These are phyloP conservation scores for Schoenoplectus tabernaemontani DNA, from an alignment of 202 grass and related monocot genomes.

Conservation along the genomic window DNA sequence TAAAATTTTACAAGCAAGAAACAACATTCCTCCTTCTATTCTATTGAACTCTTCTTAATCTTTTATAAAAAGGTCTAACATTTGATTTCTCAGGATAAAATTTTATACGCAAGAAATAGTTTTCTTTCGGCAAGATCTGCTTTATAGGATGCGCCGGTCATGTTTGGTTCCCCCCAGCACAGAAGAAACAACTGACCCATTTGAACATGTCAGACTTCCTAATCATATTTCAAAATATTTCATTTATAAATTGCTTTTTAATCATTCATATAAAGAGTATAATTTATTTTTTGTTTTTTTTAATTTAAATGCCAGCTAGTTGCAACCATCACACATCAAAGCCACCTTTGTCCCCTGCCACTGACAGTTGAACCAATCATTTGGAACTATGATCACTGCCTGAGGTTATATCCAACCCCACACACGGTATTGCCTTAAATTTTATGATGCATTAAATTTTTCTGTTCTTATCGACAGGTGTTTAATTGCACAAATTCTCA, in stretches of 20 bases:
- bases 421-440: slow-evolving; percentile 46
- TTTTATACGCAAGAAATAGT: slow-evolving; percentile 98
- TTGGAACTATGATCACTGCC: slow-evolving; percentile 98
- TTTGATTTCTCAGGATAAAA: slow-evolving; percentile 50
- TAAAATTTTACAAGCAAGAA: background rate
- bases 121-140: slow-evolving; percentile 92
- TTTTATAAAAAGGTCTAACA: background rate
- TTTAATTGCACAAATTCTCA: background rate
- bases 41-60: background rate
- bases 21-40: background rate
- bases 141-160: slow-evolving; percentile 89
- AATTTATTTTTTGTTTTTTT: background rate
- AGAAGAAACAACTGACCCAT: slow-evolving; percentile 86
- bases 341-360: slow-evolving; percentile 95
- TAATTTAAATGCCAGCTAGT: slow-evolving; percentile 54
- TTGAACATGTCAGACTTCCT: slow-evolving; percentile 59
- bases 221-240: background rate
- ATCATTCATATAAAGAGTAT: slow-evolving; percentile 22
- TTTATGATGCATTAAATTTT: slow-evolving; percentile 12
- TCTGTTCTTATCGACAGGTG: background rate
- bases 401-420: slow-evolving; percentile 87
- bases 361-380: slow-evolving; percentile 93
- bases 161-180: slow-evolving; percentile 69
- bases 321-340: slow-evolving; percentile 94
- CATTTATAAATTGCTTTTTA: slow-evolving; percentile 9